Conservation (phyloP, 306 rosid species). For the Dryas octopetala region DNA sequence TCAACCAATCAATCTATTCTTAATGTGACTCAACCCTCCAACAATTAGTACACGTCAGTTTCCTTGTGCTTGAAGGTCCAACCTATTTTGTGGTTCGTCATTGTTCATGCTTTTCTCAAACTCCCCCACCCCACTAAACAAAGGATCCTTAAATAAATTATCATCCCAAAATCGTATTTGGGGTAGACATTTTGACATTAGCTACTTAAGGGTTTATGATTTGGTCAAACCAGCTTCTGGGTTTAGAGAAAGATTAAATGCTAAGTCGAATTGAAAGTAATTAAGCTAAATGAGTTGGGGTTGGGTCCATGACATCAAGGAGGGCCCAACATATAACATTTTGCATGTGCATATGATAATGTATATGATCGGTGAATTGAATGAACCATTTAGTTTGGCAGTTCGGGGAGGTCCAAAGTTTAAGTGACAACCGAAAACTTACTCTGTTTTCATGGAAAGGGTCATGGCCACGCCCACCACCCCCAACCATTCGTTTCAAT, state of each 20-base stretch:
- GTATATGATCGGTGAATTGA: neutral
- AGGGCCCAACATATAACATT: slow-evolving; percentile 10
- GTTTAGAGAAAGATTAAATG: neutral
- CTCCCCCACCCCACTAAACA: neutral
- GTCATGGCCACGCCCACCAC: too few relatives aligned
- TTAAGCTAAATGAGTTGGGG: neutral
- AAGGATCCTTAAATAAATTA: neutral
- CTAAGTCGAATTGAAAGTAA: neutral
- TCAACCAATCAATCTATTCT: slow-evolving; percentile 12
- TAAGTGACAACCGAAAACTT: slow-evolving; percentile 21
- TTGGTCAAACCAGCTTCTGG: neutral
- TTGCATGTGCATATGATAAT: slow-evolving; percentile 3
- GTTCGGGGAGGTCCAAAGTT: slow-evolving; percentile 20
- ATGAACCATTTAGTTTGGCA: slow-evolving; percentile 21
- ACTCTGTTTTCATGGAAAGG: too few relatives aligned
- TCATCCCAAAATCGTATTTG: neutral
- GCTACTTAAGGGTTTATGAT: neutral
- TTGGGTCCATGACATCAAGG: neutral
- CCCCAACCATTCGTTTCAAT: slow-evolving; percentile 8
- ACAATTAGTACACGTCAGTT: neutral
- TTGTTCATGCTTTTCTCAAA: neutral
- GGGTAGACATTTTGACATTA: neutral
- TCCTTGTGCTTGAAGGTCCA: neutral
- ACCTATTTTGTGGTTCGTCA: neutral
- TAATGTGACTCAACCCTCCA: slow-evolving; percentile 18